phyloP scores from a whole-genome alignment of 2,329 filamentous ascomycete species.

The Fusarium sp. region DNA sequence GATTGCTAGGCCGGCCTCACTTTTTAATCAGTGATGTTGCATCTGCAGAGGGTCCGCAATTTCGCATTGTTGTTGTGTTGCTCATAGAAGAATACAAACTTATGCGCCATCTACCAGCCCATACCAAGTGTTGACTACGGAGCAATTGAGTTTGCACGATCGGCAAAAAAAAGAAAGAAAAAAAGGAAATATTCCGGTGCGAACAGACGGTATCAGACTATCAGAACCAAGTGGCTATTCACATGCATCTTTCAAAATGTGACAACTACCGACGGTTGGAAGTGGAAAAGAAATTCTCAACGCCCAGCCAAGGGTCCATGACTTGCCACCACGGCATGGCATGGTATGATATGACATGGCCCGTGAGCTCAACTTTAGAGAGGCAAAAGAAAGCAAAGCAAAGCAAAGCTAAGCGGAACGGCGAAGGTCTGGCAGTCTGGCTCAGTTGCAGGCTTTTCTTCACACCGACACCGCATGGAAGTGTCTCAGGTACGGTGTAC shows the following conservation, averaged over 20 bases:
- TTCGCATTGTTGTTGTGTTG: conserved; percentile 2
- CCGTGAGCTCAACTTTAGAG: conserved; percentile 29
- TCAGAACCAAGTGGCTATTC: conserved; percentile 16
- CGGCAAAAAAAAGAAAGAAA: background rate
- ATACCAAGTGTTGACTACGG: background rate
- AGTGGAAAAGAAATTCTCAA: conserved; percentile 38
- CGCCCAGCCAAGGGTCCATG: conserved; percentile 33
- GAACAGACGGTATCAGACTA: background rate
- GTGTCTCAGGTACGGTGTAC: conserved; percentile 36
- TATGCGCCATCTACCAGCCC: background rate
- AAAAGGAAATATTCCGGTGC: background rate
- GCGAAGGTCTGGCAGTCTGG: too few species aligned
- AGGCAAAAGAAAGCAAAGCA: conserved; percentile 37
- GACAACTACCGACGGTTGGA: conserved; percentile 45
- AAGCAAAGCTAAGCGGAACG: conserved; percentile 20
- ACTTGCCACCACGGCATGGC: conserved; percentile 28
- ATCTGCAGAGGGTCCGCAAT: conserved; percentile 16
- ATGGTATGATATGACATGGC: background rate
- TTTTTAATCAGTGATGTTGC: conserved; percentile 5
- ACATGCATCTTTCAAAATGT: conserved; percentile 1
- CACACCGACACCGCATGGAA: conserved; percentile 30
- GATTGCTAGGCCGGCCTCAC: conserved; percentile 22
- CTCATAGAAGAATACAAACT: conserved; percentile 7
- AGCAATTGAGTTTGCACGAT: background rate
- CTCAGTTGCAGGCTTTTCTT: conserved; percentile 23